Evolutionary conservation across 2,329 filamentous ascomycete genomes (phyloP).

Genomic region (Fusarium circinatum): DNA sequence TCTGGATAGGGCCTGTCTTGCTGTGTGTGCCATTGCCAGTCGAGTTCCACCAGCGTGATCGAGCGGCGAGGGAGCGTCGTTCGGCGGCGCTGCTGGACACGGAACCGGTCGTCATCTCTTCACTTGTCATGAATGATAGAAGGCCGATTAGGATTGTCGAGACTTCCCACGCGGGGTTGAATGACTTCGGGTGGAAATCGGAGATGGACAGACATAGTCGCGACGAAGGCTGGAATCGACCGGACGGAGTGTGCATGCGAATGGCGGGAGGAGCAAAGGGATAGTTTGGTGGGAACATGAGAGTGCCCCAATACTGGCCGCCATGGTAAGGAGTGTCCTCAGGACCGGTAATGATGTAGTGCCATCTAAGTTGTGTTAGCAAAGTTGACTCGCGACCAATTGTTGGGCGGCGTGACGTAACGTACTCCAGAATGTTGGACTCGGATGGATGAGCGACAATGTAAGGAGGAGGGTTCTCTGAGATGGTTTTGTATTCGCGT

Average conservation of each 20-base stretch:
- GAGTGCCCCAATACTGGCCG: conserved; percentile 97
- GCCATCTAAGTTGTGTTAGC: conserved; percentile 70
- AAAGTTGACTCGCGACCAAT: neutral
- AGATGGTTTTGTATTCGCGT: conserved; percentile 71
- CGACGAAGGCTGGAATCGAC: conserved; percentile 92
- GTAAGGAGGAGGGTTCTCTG: conserved; percentile 84
- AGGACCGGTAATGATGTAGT: conserved; percentile 94
- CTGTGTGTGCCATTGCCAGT: conserved; percentile 84
- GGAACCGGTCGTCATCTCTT: conserved; percentile 97
- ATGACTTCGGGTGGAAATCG: conserved; percentile 97
- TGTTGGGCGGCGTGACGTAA: conserved; percentile 11
- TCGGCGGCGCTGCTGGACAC: conserved; percentile 81
- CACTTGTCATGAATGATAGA: conserved; percentile 96
- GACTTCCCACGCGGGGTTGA: conserved; percentile 98
- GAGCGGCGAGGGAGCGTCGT: conserved; percentile 78
- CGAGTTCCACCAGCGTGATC: conserved; percentile 95
- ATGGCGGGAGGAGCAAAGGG: conserved; percentile 97
- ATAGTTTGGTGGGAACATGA: conserved; percentile 95
- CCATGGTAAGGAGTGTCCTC: conserved; percentile 93
- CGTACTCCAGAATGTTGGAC: conserved; percentile 87
- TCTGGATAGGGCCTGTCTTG: conserved; percentile 63
- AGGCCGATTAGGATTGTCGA: conserved; percentile 95
- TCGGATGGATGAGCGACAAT: conserved; percentile 91
- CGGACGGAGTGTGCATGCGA: conserved; percentile 97
- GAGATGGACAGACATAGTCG: conserved; percentile 94